Base-by-base conservation (phyloP, 2,329 filamentous ascomycete genomes). In the Celoporthe dispersa region DNA sequence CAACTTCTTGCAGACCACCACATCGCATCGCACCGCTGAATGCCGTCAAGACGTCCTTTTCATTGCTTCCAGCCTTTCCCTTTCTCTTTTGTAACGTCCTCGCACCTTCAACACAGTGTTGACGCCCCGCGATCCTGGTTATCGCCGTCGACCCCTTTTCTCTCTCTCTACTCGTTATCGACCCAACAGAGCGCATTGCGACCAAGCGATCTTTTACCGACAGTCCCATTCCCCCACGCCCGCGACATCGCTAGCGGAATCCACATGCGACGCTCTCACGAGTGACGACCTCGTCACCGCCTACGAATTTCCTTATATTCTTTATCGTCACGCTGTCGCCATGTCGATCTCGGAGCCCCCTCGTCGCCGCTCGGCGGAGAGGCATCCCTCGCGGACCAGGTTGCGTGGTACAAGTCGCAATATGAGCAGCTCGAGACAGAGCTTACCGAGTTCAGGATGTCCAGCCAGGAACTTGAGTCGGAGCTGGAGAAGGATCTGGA, bases 401-500 rank as follows among this genome's bases (percentile, higher is more conserved):
- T 99, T 66, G 87, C 91, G 70, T 98, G 96, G 88, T 99, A 98
- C 88, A 99, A 99, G 85, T 83, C 90, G 67, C 95, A 98, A 80
- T 98, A 98, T 83, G 94, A 97, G 82, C 90, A 94, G 79, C 87
- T 99, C 51, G 96, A 98, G 81, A 86, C 90, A 67, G 96, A 99
- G 81, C 88, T 99, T 72, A 89, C 92, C 73, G 96, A 99, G 77
- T 99, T 99, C 80, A 93, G 97, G 78, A 87, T 93, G 70, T 97
- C 94, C 68, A 98, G 94, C 81, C 92, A 94, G 79, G 96, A 98
- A 80, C 87, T 99, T 39, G 96, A 99, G 81, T 89, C 92, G 63
- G 96, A 98, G 81, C 85, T 99, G 67, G 96, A 99, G 81, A 97
- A 94, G 84, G 96, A 99, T 79, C 91, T 99, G 69, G 95, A 98